phyloP scores from a whole-genome alignment of 1,139 yeast species.

The Lodderomyces theae region DNA sequence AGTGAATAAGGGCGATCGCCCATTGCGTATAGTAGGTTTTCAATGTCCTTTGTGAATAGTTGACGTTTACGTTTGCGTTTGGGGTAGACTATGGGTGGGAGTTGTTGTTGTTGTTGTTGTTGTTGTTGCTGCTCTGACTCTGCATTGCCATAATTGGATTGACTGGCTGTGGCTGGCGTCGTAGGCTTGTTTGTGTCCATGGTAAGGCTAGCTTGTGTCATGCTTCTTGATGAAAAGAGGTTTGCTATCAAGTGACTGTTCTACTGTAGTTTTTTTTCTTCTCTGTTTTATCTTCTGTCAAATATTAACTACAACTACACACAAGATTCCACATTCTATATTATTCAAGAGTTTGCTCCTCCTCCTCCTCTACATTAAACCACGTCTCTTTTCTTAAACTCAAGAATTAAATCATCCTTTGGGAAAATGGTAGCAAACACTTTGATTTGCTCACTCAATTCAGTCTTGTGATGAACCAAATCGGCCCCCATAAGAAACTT shows the following conservation, averaged over 20 bases:
- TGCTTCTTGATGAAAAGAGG: no score
- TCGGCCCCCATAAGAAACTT: conserved; percentile 79
- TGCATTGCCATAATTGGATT: not conserved
- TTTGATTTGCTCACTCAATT: conserved; percentile 82
- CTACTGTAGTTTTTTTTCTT: not conserved
- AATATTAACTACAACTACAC: not conserved
- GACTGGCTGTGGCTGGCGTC: no score
- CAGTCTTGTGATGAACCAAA: conserved; percentile 78
- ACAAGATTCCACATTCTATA: not conserved
- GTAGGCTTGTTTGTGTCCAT: no score
- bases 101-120: no score
- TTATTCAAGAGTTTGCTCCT: no score
- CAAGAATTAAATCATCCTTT: conserved; percentile 82
- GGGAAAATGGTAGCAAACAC: conserved; percentile 99
- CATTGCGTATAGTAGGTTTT: conserved; percentile 73
- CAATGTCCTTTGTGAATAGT: conserved; percentile 63
- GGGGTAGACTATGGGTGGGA: conserved; percentile 15
- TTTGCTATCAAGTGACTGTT: not conserved
- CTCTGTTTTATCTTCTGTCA: not conserved
- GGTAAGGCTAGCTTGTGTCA: no score
- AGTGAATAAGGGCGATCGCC: conserved; percentile 84
- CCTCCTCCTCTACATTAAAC: not conserved
- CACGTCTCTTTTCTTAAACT: conserved; percentile 61
- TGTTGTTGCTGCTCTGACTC: not conserved
- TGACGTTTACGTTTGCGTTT: conserved; percentile 31